Percentiles rank a stretch among this genome's conserved stretches.
phyloP scores from a whole-genome alignment of 192 early-diverging fungal genomes.

The Coemansia aciculifera region DNA sequence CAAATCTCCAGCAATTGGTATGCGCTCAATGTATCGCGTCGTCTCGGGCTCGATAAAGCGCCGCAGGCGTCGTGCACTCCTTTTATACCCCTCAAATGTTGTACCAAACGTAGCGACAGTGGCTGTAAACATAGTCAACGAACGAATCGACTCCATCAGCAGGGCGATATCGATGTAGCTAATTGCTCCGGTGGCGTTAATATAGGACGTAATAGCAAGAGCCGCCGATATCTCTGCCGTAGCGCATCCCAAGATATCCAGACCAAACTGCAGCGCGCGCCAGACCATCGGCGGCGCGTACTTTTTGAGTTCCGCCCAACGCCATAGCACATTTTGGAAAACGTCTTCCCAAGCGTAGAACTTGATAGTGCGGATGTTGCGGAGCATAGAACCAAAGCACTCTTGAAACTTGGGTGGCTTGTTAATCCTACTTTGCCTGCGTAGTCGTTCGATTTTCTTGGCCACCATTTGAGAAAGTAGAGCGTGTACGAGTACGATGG shows the following conservation, averaged over 20 bases:
- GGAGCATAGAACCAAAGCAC: too few relatives aligned
- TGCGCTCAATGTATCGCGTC: neutral
- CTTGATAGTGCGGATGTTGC: too few relatives aligned
- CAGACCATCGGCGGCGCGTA: slow-evolving; percentile 29
- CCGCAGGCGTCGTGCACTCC: slow-evolving; percentile 5
- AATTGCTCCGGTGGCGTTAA: slow-evolving; percentile 22
- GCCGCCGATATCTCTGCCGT: slow-evolving; percentile 59
- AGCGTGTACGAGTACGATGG: too few relatives aligned
- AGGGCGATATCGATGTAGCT: slow-evolving; percentile 16
- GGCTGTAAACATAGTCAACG: slow-evolving; percentile 17
- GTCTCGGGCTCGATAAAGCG: neutral
- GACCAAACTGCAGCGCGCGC: slow-evolving; percentile 9
- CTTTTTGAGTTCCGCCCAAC: slow-evolving; percentile 1
- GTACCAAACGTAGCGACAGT: neutral
- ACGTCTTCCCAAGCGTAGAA: neutral
- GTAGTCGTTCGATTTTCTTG: too few relatives aligned
- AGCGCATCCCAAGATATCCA: slow-evolving; percentile 27
- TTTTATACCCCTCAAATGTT: neutral
- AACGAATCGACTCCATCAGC: slow-evolving; percentile 24
- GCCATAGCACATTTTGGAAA: slow-evolving; percentile 3
- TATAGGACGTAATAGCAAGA: slow-evolving; percentile 59
- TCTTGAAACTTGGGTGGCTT: too few relatives aligned
- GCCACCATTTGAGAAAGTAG: too few relatives aligned
- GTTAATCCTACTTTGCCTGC: too few relatives aligned
- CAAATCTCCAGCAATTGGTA: neutral